Evolutionary conservation across 2,329 filamentous ascomycete species (phyloP), one percentile per base, ranked within the genome.

Genomic region (Fusarium penzigii): DNA sequence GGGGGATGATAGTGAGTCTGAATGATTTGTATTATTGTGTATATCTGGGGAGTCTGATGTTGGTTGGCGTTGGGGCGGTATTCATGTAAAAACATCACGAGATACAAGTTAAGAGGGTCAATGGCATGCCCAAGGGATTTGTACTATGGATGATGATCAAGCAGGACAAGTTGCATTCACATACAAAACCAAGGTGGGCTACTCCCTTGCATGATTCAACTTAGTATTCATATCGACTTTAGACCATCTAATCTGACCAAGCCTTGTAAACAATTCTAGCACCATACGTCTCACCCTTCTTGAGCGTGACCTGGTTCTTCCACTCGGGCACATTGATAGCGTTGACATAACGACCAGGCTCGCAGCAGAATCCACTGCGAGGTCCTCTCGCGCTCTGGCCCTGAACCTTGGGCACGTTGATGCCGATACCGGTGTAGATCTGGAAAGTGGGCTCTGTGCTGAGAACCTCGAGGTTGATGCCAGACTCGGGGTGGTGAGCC

Each of bases 361-460:
- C 94, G 41, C 96, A 87, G 71, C 92, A 96, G 76, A 97, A 95
- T 0, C 89, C 93, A 42, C 86, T 84, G 44, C 91, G 82, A 5
- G 83, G 68, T 0, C 80, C 83, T 44, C 90, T 82, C 1, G 87
- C 85, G 0, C 87, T 83, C 29, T 82, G 71, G 3, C 78, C 78
- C n/a, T 78, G 79, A 4, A 85, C 77, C 29, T 77, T 87, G 0
- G 89, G 87, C 12, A 96, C 87, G 63, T 94, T 77, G 59, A 95
- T 92, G 67, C 86, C 87, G 67, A 89, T 87, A 59, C 93, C 94
- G 0, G 92, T 95, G 75, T 97, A 97, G 75, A 97, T 96, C 72
- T 97, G 93, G 79, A 97, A 97, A 0, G 91, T 90, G 0, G 94
- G 94, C 77, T 97, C 93, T 0, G 93, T 97, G 76, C 90, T 94